These are phyloP conservation scores for Aspergillus nomiae DNA, from an alignment of 2,329 filamentous ascomycete species.

Conservation along the genomic window DNA sequence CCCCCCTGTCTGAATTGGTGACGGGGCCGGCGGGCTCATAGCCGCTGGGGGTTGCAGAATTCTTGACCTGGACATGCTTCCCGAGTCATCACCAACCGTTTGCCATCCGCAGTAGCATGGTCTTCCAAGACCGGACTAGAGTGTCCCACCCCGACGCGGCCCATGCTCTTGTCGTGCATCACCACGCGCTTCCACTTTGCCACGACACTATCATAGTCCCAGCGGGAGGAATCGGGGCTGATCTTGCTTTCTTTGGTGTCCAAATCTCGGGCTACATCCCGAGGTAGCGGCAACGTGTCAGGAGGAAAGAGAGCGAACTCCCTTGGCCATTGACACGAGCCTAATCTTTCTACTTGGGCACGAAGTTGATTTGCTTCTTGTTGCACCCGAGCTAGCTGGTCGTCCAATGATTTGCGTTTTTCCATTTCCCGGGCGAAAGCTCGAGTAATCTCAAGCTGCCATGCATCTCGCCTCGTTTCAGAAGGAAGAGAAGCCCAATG, in stretches of 20 bases:
- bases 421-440: constrained; percentile 50
- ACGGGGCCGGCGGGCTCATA: constrained; percentile 30
- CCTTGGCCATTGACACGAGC: constrained; percentile 51
- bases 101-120: constrained; percentile 10
- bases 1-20: constrained; percentile 19
- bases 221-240: constrained; percentile 38
- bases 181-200: constrained; percentile 52
- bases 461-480: constrained; percentile 52
- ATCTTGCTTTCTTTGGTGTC: constrained; percentile 38
- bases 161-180: constrained; percentile 48
- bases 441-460: constrained; percentile 51
- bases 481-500: constrained; percentile 70
- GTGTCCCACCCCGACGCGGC: constrained; percentile 37
- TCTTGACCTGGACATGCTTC: constrained; percentile 7
- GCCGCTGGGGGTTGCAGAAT: constrained; percentile 19
- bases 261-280: constrained; percentile 41
- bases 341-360: constrained; percentile 48
- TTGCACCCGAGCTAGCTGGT: constrained; percentile 46
- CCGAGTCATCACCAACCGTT: constrained; percentile 14
- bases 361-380: constrained; percentile 53
- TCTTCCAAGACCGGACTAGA: constrained; percentile 24
- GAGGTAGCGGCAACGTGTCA: constrained; percentile 44
- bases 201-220: constrained; percentile 52
- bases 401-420: constrained; percentile 46
- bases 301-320: constrained; percentile 53